Evolutionary conservation across 768 basidiomycete species (phyloP).

Genomic region (Naganishia randhawae): DNA sequence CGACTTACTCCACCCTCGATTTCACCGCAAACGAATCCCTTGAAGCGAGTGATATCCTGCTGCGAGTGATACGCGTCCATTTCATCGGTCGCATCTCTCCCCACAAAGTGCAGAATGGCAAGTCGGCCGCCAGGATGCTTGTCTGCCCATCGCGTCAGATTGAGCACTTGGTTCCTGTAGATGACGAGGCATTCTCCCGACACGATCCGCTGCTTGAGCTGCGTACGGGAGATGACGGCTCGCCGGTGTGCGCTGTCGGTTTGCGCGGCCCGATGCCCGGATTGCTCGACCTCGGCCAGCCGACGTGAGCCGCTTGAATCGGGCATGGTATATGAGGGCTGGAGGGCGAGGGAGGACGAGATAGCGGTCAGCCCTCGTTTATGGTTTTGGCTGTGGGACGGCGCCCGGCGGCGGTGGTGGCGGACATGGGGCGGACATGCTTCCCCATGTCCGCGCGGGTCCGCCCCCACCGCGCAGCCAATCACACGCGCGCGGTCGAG

Average conservation of each 20-base stretch:
- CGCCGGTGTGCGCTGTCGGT: background rate
- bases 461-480: no score
- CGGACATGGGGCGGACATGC: no score
- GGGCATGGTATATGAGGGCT: background rate
- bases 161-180: conserved; percentile 59
- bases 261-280: background rate
- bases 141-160: conserved; percentile 63
- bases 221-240: conserved; percentile 29
- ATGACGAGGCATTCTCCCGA: conserved; percentile 72
- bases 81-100: conserved; percentile 90
- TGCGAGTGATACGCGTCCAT: conserved; percentile 83
- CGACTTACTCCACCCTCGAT: conserved; percentile 53
- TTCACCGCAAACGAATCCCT: conserved; percentile 65
- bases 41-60: conserved; percentile 57
- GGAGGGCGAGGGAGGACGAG: background rate
- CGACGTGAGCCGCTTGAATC: background rate
- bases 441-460: no score
- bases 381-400: background rate
- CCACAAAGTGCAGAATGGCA: conserved; percentile 88
- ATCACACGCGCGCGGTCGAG: no score
- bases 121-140: conserved; percentile 86
- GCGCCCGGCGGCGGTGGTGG: no score
- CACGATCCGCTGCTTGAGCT: conserved; percentile 68
- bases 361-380: background rate
- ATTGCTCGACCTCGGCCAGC: conserved; percentile 4